Base-by-base conservation (phyloP, 768 basidiomycete genomes). In the Agrocybe pediades region DNA sequence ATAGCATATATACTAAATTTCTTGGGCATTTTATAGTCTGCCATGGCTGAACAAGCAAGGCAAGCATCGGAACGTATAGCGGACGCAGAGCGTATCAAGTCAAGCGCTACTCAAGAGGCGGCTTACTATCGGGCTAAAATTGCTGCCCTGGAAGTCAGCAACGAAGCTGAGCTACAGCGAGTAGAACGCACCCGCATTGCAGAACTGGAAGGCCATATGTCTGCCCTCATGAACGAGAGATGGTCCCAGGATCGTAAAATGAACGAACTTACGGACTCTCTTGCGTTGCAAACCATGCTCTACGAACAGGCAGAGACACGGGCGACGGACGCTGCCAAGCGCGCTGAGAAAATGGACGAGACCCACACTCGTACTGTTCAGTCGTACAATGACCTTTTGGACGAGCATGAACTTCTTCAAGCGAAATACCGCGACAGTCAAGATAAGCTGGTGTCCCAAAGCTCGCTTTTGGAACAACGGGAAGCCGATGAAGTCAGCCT, bases 121-220 rank as follows among this genome's bases (percentile, higher is more conserved):
- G 92, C 95, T 1, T 98, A 90, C 73, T 97, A 95, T 67, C 92
- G 95, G 46, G 92, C 95, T 43, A 98, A 98, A 72, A 75, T 96
- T n/a, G 81, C 86, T 2, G 94, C 96, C 0, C 71, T 92, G 46
- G 97, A 98, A 67, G 72, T 81, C 1, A 78, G 81, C 41, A 81
- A 84, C 16, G 80, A 86, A 9, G 65, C 72, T 6, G 95, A 96
- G 27, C 64, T 85, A 2, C 71, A 76, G 26, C 85, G 85, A 24
- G 65, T 95, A 6, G 95, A 97, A 59, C 84, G 86, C 9, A 89
- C 93, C 46, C 90, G 94, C 30, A 70, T 86, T 17, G 65, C 76
- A 16, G 86, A 90, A 33, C 79, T 96, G 30, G 95, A 96, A 67
- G 77, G 77, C 21, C 85, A 87, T 56, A 68, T 94, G 27, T 74